phyloP scores from a whole-genome alignment of 1,284 basidiomycete species.

The Rugosomyces carneus region DNA sequence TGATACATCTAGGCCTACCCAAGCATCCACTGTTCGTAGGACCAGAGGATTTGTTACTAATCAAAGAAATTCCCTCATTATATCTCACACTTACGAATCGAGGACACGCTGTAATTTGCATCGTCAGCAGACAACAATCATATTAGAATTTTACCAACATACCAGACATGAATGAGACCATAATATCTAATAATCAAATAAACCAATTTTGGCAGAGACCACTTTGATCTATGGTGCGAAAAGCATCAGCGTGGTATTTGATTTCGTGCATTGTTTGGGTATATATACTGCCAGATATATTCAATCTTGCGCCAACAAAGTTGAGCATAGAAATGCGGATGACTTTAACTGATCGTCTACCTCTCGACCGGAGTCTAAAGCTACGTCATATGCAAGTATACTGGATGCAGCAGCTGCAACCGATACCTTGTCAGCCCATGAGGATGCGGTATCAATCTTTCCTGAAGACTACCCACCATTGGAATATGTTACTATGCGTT shows the following conservation, averaged over 20 bases:
- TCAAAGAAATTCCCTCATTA: too few relatives aligned
- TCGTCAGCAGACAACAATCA: neutral
- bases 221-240: constrained; percentile 2
- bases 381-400: constrained; percentile 1
- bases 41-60: too few relatives aligned
- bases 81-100: too few relatives aligned
- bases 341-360: neutral
- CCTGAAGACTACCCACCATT: neutral
- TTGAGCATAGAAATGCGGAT: neutral
- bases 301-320: too few relatives aligned
- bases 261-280: neutral
- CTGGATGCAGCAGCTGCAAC: constrained; percentile 4
- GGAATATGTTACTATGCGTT: constrained; percentile 1
- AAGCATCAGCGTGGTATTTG: neutral
- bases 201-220: constrained; percentile 6
- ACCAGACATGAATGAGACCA: constrained; percentile 2
- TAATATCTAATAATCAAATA: constrained; percentile 9
- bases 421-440: too few relatives aligned
- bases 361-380: neutral
- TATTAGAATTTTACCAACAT: neutral
- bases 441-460: too few relatives aligned
- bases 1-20: too few relatives aligned
- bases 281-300: too few relatives aligned
- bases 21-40: too few relatives aligned
- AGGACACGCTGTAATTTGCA: too few relatives aligned